Evolutionary conservation across 805 yeast genomes (phyloP), one percentile per base, ranked within the genome.

Genomic region (Maudiozyma bulderi): DNA sequence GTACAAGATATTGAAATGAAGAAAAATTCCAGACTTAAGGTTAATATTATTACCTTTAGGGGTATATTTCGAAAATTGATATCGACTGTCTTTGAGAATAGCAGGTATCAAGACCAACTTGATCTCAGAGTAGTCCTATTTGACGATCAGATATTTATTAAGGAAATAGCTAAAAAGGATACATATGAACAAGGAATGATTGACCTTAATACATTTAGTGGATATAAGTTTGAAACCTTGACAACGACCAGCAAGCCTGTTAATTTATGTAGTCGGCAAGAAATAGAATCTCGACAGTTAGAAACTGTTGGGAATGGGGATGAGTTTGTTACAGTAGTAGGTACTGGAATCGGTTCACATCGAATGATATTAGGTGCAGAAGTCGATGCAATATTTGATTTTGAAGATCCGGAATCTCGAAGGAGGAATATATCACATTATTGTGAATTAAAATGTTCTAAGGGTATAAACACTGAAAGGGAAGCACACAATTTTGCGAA

Each of bases 381-480:
- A 69, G 86, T 91, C n/a, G 99, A 91, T 67, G 84, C 96, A 60
- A 82, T 84, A 7, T 84, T 82, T 76, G 96, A 89, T 64, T 87
- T 78, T 58, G 76, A 81, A 54, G 73, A 68, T 15, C 67, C 65
- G 9, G 47, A 61, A 39, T 61, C 61, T 42, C 61, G 61, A 43
- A 14, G 20, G 5, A 78, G 77, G 51, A 76, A 81, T 20, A 68
- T 87, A 41, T 62, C 74, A 3, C 95, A 87, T 65, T 93, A 93
- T 62, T 82, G 83, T 8, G 99, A 93, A 65, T 71, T 93, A 54
- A 93, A 93, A 61, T 87, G 96, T 2, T 69, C 84, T 1, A 71
- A 74, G 40, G 70, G 73, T 5, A 73, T 91, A 0, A 71, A 69
- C 26, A 71, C 75, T 15, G 78, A 80, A 6, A 72, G 74, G 10